A percentile compares a stretch with the other conserved stretches of the same genome.
Evolutionary conservation across 2,329 filamentous ascomycete genomes (phyloP).

Genomic region (Lachnellula arida): DNA sequence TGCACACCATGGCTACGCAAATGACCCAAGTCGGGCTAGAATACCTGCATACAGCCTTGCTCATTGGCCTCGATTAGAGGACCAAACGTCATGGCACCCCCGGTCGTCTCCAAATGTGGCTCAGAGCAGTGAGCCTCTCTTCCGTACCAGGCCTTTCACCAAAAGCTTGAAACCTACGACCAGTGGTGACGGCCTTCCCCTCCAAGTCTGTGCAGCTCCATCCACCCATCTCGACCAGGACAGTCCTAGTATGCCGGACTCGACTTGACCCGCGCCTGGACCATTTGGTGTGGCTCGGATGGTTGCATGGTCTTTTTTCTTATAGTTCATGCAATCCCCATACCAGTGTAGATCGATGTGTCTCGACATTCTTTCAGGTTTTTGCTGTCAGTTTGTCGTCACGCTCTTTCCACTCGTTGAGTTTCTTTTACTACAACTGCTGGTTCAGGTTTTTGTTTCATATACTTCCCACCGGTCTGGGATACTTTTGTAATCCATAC

Average conservation of each 20-base stretch:
- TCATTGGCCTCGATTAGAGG: background rate
- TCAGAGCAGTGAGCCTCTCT: conserved; percentile 12
- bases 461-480: conserved; percentile 27
- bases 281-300: conserved; percentile 21
- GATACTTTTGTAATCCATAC: conserved; percentile 25
- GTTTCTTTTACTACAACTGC: conserved; percentile 27
- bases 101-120: background rate
- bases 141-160: conserved; percentile 1
- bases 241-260: conserved; percentile 20
- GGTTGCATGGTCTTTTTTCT: conserved; percentile 23
- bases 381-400: conserved; percentile 26
- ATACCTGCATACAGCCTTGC: background rate
- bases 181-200: conserved; percentile 13
- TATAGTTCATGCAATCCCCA: conserved; percentile 32
- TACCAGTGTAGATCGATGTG: conserved; percentile 17
- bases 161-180: conserved; percentile 17
- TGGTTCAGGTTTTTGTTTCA: conserved; percentile 32
- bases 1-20: conserved; percentile 10
- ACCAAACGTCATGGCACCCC: background rate
- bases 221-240: conserved; percentile 15
- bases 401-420: conserved; percentile 23
- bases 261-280: conserved; percentile 23
- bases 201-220: conserved; percentile 2
- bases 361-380: conserved; percentile 25
- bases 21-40: conserved; percentile 11